A percentile compares a stretch with the other conserved stretches of the same genome.
These are phyloP conservation scores for Carallia pectinifolia DNA, from an alignment of 345 rosid genomes.

Conservation along the genomic window DNA sequence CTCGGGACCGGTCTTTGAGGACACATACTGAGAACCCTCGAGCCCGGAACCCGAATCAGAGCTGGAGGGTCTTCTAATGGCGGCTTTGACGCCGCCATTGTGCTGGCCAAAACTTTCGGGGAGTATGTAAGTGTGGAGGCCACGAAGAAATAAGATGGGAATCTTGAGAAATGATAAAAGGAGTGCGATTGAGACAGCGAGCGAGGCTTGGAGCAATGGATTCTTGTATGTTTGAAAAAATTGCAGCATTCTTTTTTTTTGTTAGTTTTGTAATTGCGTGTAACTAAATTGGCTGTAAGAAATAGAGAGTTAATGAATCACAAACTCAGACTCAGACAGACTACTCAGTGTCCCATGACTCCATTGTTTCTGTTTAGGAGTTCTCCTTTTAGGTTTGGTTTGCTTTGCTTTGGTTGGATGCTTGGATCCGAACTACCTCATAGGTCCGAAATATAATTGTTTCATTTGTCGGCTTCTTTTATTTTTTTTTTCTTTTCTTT, in stretches of 20 bases:
- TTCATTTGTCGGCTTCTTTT: no score
- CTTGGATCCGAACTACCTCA: no score
- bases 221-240: conserved; percentile 47
- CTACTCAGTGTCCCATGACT: no score
- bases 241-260: conserved; percentile 29
- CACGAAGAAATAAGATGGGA: conserved; percentile 63
- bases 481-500: no score
- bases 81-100: conserved; percentile 55
- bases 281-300: neutral
- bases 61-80: conserved; percentile 61
- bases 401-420: no score
- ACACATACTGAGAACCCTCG: conserved; percentile 30
- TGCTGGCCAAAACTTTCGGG: conserved; percentile 69
- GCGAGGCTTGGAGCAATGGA: conserved; percentile 45
- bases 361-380: no score
- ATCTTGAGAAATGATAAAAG: conserved; percentile 54
- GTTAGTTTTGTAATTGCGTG: neutral
- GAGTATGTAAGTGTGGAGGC: conserved; percentile 81
- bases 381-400: no score
- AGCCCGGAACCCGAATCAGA: conserved; percentile 33
- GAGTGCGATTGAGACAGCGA: conserved; percentile 43
- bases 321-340: no score
- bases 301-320: neutral
- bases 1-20: conserved; percentile 40
- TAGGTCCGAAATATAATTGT: no score